phyloP scores from a whole-genome alignment of 306 rosid genomes.

The Medicago lupulina region DNA sequence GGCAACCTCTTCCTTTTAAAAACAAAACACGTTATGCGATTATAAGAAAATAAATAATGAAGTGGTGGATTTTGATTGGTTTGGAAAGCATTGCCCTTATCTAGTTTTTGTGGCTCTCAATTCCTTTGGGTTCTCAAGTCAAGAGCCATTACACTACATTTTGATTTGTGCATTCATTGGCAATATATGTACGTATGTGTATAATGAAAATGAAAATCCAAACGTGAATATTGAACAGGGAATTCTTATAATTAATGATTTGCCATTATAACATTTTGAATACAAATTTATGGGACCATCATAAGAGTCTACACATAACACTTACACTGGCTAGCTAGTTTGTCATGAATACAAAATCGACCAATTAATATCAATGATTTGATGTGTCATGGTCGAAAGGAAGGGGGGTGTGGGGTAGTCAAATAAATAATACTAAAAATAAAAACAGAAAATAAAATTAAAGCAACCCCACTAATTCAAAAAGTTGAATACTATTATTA shows the following conservation, averaged over 20 bases:
- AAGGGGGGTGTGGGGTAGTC: not conserved
- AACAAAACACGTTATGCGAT: not conserved
- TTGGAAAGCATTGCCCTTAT: constrained; percentile 33
- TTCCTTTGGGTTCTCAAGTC: not conserved
- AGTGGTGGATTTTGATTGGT: constrained; percentile 36
- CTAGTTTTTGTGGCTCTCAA: constrained; percentile 45
- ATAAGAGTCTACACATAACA: constrained; percentile 16
- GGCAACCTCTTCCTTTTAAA: not conserved
- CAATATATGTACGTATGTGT: not conserved
- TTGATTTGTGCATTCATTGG: not conserved
- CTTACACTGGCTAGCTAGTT: not conserved
- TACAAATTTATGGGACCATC: not conserved
- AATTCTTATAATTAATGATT: not conserved
- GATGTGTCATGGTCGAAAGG: constrained; percentile 29
- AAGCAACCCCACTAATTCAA: constrained; percentile 20
- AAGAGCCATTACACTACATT: not conserved
- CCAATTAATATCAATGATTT: constrained; percentile 27
- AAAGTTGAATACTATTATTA: constrained; percentile 6
- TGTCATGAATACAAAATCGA: constrained; percentile 30
- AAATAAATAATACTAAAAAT: not conserved
- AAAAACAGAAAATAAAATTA: not conserved
- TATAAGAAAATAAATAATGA: not conserved
- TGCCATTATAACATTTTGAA: constrained; percentile 21
- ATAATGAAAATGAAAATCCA: not conserved
- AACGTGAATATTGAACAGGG: constrained; percentile 19